These are phyloP conservation scores for Quercus glauca DNA, from an alignment of 306 rosid species.

Conservation along the genomic window DNA sequence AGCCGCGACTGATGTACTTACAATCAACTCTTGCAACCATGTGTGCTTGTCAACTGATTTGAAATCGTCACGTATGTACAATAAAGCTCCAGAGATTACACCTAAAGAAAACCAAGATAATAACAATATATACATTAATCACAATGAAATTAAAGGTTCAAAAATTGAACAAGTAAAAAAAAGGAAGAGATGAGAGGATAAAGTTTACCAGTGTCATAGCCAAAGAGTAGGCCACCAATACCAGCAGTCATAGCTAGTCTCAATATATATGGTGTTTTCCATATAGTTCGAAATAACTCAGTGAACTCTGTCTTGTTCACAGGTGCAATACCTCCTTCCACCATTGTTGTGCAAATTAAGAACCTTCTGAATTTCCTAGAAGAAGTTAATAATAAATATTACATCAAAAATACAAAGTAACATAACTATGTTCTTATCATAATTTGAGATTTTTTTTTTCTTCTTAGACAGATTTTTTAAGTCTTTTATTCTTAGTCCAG, in stretches of 20 bases:
- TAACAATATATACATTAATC: neutral
- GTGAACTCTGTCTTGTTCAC: slow-evolving; percentile 49
- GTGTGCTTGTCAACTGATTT: slow-evolving; percentile 57
- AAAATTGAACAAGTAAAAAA: neutral
- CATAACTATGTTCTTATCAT: no score
- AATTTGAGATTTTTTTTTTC: no score
- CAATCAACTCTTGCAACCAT: slow-evolving; percentile 89
- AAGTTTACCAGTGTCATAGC: slow-evolving; percentile 70
- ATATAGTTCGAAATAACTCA: slow-evolving; percentile 62
- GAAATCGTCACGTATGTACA: slow-evolving; percentile 75
- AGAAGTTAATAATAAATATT: no score
- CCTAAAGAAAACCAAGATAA: slow-evolving; percentile 27
- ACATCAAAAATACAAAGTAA: no score
- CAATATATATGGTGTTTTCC: slow-evolving; percentile 68
- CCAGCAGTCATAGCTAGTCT: slow-evolving; percentile 87
- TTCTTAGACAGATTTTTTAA: no score
- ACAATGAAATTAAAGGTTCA: neutral
- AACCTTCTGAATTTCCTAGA: no score
- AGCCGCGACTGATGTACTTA: slow-evolving; percentile 85
- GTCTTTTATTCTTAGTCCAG: no score
- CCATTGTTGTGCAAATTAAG: slow-evolving; percentile 13
- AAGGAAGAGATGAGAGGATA: neutral
- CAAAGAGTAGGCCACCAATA: slow-evolving; percentile 82
- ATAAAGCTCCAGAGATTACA: slow-evolving; percentile 91
- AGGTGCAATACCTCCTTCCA: slow-evolving; percentile 47